Conservation (phyloP, 805 yeast species). For the Wickerhamomyces hampshirensis region DNA sequence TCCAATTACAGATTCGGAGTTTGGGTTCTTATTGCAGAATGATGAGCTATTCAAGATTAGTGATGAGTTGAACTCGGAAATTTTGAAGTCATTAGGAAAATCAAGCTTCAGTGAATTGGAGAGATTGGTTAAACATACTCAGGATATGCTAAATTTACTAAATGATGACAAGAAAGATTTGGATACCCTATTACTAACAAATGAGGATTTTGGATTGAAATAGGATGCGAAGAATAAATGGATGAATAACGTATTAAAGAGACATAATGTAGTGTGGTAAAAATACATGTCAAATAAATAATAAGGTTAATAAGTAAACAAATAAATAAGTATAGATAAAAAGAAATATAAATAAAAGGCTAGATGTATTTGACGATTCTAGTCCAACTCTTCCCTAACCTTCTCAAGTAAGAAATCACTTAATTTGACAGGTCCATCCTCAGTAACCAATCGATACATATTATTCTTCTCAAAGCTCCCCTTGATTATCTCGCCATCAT, state of each 20-base stretch:
- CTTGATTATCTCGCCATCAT: conserved; percentile 47
- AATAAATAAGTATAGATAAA: no score
- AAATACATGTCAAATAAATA: no score
- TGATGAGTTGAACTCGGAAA: conserved; percentile 39
- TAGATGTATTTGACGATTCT: no score
- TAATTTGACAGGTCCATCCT: conserved; percentile 42
- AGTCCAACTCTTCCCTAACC: conserved; percentile 18
- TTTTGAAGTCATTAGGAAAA: conserved; percentile 39
- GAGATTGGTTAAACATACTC: conserved; percentile 37
- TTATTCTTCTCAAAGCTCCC: conserved; percentile 53
- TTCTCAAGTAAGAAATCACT: conserved; percentile 46
- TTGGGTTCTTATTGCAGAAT: conserved; percentile 32
- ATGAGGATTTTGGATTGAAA: conserved; percentile 36
- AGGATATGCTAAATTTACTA: conserved; percentile 30
- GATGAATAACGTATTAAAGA: not conserved
- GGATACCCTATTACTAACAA: conserved; percentile 36
- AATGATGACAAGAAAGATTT: conserved; percentile 27
- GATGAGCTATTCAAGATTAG: conserved; percentile 34
- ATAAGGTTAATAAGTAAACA: no score
- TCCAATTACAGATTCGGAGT: conserved; percentile 34
- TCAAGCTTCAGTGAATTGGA: conserved; percentile 40
- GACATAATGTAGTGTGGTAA: not conserved
- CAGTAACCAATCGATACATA: conserved; percentile 49
- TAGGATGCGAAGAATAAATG: not conserved
- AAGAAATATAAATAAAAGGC: no score